Evolutionary conservation across 2,329 filamentous ascomycete species (phyloP).

Genomic region (Claviceps humidiphila): DNA sequence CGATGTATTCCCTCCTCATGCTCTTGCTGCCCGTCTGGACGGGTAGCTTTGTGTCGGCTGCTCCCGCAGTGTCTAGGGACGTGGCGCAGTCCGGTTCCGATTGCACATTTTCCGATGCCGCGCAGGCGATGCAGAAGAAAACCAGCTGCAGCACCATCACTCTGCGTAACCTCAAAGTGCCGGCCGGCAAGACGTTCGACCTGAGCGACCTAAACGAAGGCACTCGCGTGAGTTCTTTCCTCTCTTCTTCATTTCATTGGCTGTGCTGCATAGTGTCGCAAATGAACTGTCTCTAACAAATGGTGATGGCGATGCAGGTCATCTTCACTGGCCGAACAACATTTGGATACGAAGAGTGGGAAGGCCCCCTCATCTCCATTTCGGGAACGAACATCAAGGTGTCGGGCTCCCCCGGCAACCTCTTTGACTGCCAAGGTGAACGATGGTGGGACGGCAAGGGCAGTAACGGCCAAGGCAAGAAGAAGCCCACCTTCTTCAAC

Average conservation of each 20-base stretch:
- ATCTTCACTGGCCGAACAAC: not conserved
- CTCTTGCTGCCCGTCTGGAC: not conserved
- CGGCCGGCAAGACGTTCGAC: not conserved
- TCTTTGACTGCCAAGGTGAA: conserved; percentile 41
- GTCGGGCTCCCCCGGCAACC: conserved; percentile 12
- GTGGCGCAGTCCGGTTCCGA: fast-evolving
- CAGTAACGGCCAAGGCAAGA: conserved; percentile 39
- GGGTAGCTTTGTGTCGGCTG: not conserved
- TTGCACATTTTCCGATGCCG: not conserved
- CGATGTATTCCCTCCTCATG: not conserved
- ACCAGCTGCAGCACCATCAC: not conserved
- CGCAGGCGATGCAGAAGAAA: not conserved
- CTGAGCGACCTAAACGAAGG: not conserved
- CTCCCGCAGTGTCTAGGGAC: not conserved
- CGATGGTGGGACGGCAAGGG: conserved; percentile 51
- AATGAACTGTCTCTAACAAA: no score
- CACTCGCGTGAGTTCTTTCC: not conserved
- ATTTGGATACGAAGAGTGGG: not conserved
- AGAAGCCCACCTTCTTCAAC: conserved; percentile 49
- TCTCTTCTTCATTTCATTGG: no score
- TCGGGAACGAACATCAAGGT: not conserved
- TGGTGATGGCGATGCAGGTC: not conserved
- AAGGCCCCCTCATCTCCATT: not conserved
- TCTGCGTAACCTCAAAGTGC: not conserved
- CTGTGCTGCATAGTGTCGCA: no score